Evolutionary conservation across 2,329 filamentous ascomycete species (phyloP), one percentile per base, ranked within the genome.

Genomic region (Colletotrichum sp.): DNA sequence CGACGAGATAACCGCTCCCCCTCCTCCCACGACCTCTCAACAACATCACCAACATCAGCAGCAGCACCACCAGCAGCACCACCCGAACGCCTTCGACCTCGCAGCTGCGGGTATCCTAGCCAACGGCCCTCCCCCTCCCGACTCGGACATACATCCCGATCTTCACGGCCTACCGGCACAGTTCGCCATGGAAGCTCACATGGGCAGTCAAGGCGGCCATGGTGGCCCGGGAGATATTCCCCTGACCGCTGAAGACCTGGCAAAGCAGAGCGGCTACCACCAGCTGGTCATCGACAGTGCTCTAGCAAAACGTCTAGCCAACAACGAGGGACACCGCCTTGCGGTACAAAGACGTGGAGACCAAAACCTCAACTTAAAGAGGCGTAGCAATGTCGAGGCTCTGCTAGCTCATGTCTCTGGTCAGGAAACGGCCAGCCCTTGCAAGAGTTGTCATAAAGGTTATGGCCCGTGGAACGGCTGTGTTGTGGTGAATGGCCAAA

Each of bases 371-470:
- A 92, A 92, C 81, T 84, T 92, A 12, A 84, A 84, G n/a, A 86
- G 91, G 6, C 87, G 90, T 0, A 91, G 90, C 82, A 92, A 92
- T 74, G 90, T 91, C 60, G 90, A 92, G 80, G 90, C 91, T 0
- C 80, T 92, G 52, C 88, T 92, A 71, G 89, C 89, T 24, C 90
- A 92, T 78, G 88, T 92, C 64, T 88, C 90, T 3, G 91, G 91
- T 43, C 84, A 86, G 32, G 82, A 85, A 36, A 87, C 88, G 0
- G 79, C 84, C 0, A 84, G 85, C n/a, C 85, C 89, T 0, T 92
- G 91, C 82, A 90, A 91, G 82, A 92, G 91, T 81, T 92, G 91
- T 80, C 86, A 88, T 81, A 92, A 91, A 80, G 90, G 90, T 6
- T 89, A 92, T 75, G 91, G 91, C 0, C 90, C 91, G 0, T 92